Evolutionary conservation across 2,329 filamentous ascomycete genomes (phyloP), one percentile per base, ranked within the genome.

Genomic region (Penicillium vulpinum): DNA sequence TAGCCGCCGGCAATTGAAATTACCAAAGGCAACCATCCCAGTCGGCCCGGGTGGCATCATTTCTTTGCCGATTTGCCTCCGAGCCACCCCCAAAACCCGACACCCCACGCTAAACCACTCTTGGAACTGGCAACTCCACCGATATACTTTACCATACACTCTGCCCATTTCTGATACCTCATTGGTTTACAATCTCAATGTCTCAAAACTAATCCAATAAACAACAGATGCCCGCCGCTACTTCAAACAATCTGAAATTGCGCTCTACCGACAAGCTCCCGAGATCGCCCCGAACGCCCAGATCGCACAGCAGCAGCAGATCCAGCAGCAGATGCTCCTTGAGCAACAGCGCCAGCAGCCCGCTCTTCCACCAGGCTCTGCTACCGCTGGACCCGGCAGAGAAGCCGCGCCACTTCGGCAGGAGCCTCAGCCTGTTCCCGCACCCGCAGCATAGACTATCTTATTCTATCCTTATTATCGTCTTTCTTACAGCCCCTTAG

Each of bases 191-290:
- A 22, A n/a, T 31, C 11, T 28, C 24, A 22, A 35, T 35, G 36
- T 49, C 22, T 29, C 51, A 28, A 62, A 59, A 58, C 52, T 54
- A 57, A 52, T 22, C 18, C 21, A 13, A 46, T 46, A 53, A 51
- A 46, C 47, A 53, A 51, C 44, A 92, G 94, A 99, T 75, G 94
- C 94, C 48, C 87, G 94, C 68, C 87, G 94, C 68, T 99, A 99
- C 79, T 99, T 99, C 80, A 99, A 99, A 77, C 94, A 99, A 77
- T 97, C 92, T 51, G 94, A 99, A 79, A 99, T 99, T 73, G 92
- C 97, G 57, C 87, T 99, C 51, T 97, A 90, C 80, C 88, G 94
- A 63, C 94, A 97, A 70, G 75, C 78, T 26, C 79, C 79, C 47
- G 78, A 80, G 59, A 73, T 77, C 55, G 72, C 73, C 24, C 65